Conservation (phyloP, 371 early-diverging fungal genomes). For the Saksenaea vasiformis region DNA sequence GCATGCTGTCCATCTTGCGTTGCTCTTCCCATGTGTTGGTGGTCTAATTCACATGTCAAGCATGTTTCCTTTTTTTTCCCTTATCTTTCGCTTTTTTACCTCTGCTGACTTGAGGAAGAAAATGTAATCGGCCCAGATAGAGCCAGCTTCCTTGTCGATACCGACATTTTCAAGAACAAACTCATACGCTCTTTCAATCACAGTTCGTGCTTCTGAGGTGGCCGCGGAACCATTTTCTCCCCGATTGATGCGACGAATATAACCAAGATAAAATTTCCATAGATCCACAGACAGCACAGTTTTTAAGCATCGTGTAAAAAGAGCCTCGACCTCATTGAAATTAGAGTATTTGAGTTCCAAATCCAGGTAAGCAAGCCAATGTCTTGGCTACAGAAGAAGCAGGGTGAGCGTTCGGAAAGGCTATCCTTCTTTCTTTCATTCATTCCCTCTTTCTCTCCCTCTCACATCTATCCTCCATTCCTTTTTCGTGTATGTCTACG, state of each 20-base stretch:
- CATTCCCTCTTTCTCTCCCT: background rate
- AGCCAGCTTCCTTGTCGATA: slow-evolving; percentile 86
- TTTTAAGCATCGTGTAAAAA: slow-evolving; percentile 85
- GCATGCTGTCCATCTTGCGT: slow-evolving; percentile 84
- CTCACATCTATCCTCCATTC: no score
- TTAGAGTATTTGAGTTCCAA: slow-evolving; percentile 80
- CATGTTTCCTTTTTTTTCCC: background rate
- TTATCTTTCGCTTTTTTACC: slow-evolving; percentile 50
- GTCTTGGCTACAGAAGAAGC: slow-evolving; percentile 61
- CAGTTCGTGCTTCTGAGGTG: slow-evolving; percentile 69
- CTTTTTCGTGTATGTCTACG: slow-evolving; percentile 1
- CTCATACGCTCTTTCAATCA: slow-evolving; percentile 85
- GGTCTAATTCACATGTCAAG: slow-evolving; percentile 43
- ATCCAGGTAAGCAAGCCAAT: slow-evolving; percentile 86
- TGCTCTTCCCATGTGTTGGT: slow-evolving; percentile 87
- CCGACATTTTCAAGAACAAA: slow-evolving; percentile 88
- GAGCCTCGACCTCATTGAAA: slow-evolving; percentile 75
- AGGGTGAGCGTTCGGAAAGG: background rate
- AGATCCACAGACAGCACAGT: slow-evolving; percentile 84
- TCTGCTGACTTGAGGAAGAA: slow-evolving; percentile 78
- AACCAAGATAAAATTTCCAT: slow-evolving; percentile 87
- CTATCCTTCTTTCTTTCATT: background rate
- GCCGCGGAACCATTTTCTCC: slow-evolving; percentile 49
- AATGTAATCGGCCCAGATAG: slow-evolving; percentile 90
- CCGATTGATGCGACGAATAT: slow-evolving; percentile 79